Evolutionary conservation across 1,139 yeast species (phyloP).

Genomic region (Yarrowia galli): DNA sequence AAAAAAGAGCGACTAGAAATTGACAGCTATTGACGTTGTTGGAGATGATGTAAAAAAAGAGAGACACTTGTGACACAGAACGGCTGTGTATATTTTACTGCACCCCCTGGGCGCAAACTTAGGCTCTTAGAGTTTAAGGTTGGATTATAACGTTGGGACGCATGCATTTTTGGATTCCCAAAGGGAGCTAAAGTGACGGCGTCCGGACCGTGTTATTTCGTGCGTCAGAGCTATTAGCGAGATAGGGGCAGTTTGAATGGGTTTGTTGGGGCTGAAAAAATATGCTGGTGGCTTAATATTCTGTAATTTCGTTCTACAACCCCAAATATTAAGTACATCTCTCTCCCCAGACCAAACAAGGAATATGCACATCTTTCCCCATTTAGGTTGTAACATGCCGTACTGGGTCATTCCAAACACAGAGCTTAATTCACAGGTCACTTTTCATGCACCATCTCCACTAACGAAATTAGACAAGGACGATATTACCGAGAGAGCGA

Average conservation of each 20-base stretch:
- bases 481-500: too few relatives aligned
- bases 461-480: not conserved
- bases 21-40: slow-evolving; percentile 12
- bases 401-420: slow-evolving; percentile 34
- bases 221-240: not conserved
- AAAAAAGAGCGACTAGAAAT: not conserved
- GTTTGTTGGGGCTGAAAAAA: not conserved
- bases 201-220: not conserved
- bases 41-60: slow-evolving; percentile 3
- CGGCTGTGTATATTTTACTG: slow-evolving; percentile 10
- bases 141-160: not conserved
- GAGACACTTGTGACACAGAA: not conserved
- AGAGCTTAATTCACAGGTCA: not conserved
- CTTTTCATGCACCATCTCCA: not conserved
- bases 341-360: not conserved
- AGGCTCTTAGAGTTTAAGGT: not conserved
- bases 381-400: slow-evolving; percentile 8
- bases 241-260: not conserved
- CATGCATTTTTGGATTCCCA: slow-evolving; percentile 2
- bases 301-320: not conserved
- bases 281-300: too few relatives aligned
- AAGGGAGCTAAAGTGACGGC: slow-evolving; percentile 5
- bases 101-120: slow-evolving; percentile 9
- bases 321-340: not conserved
- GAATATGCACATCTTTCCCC: slow-evolving; percentile 13